Conservation (phyloP, 2,329 filamentous ascomycete species). For the Hypoxylon sp. region DNA sequence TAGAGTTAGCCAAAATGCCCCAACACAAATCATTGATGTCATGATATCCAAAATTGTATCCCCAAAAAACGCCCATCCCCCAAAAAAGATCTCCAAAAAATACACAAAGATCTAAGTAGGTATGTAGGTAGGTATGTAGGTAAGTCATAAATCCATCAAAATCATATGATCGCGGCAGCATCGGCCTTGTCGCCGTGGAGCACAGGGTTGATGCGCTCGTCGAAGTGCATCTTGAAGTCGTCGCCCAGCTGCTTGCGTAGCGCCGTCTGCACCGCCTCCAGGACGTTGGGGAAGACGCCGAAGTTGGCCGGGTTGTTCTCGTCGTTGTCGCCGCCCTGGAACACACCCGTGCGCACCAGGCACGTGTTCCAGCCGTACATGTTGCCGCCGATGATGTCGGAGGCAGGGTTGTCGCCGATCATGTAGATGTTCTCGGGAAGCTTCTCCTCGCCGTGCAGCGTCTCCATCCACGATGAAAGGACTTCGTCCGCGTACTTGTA, state of each 20-base stretch:
- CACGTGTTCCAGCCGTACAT: constrained; percentile 88
- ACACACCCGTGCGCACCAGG: constrained; percentile 82
- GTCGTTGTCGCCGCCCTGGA: constrained; percentile 82
- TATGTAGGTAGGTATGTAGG: not conserved
- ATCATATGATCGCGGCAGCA: constrained; percentile 61
- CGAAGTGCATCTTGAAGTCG: constrained; percentile 81
- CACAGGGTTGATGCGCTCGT: constrained; percentile 79
- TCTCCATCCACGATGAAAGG: constrained; percentile 80
- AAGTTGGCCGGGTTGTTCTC: constrained; percentile 83
- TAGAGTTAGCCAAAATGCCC: constrained; percentile 32
- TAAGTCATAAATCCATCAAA: constrained; percentile 24
- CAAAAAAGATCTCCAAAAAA: not conserved
- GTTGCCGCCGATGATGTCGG: constrained; percentile 82
- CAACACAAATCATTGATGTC: constrained; percentile 22
- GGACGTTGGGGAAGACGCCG: constrained; percentile 80
- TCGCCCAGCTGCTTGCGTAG: constrained; percentile 78
- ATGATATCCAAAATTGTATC: constrained; percentile 23
- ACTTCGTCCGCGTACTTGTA: constrained; percentile 85
- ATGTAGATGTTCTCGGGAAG: constrained; percentile 81
- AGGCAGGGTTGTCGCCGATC: constrained; percentile 81
- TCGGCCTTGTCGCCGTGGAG: constrained; percentile 64
- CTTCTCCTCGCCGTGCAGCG: constrained; percentile 79
- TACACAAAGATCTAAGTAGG: constrained; percentile 5
- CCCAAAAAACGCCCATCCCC: constrained; percentile 25
- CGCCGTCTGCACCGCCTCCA: constrained; percentile 78